Conservation (phyloP, 257 asterid species). For the Gentiana macrophylla region DNA sequence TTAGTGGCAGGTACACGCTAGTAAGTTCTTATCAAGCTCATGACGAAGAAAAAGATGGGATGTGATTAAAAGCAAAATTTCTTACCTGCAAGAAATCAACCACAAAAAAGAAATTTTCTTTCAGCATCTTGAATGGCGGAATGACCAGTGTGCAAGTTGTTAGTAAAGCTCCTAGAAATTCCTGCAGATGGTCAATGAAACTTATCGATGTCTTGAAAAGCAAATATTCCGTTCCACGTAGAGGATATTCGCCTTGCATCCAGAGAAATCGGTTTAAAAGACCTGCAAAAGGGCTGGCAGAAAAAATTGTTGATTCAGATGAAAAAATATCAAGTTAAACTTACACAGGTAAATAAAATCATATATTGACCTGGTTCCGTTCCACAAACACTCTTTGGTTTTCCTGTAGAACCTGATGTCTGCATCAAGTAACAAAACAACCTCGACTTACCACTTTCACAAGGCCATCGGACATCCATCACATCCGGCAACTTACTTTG, state of each 20-base stretch:
- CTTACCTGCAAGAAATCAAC: slow-evolving; percentile 64
- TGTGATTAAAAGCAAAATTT: neutral
- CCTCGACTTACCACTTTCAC: slow-evolving; percentile 47
- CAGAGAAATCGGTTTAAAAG: slow-evolving; percentile 75
- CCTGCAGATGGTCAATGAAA: slow-evolving; percentile 91
- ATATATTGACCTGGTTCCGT: slow-evolving; percentile 62
- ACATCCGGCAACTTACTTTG: slow-evolving; percentile 21
- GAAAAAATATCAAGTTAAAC: neutral
- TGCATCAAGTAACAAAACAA: slow-evolving; percentile 82
- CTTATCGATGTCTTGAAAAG: slow-evolving; percentile 84
- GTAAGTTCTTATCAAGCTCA: too few species aligned
- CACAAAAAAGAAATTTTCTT: slow-evolving; percentile 50
- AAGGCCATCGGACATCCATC: slow-evolving; percentile 40
- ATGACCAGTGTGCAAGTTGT: slow-evolving; percentile 65
- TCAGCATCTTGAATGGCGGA: slow-evolving; percentile 82
- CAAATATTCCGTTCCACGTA: slow-evolving; percentile 44
- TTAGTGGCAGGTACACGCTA: too few species aligned
- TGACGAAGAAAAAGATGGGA: too few species aligned
- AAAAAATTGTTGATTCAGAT: slow-evolving; percentile 6
- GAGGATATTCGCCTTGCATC: slow-evolving; percentile 84
- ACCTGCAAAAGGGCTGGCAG: slow-evolving; percentile 44
- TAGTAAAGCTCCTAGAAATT: slow-evolving; percentile 76
- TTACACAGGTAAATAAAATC: neutral
- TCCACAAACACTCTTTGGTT: slow-evolving; percentile 93
- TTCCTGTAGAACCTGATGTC: slow-evolving; percentile 92